Conservation (phyloP, 768 basidiomycete species). For the Mycena olivaceomarginata region DNA sequence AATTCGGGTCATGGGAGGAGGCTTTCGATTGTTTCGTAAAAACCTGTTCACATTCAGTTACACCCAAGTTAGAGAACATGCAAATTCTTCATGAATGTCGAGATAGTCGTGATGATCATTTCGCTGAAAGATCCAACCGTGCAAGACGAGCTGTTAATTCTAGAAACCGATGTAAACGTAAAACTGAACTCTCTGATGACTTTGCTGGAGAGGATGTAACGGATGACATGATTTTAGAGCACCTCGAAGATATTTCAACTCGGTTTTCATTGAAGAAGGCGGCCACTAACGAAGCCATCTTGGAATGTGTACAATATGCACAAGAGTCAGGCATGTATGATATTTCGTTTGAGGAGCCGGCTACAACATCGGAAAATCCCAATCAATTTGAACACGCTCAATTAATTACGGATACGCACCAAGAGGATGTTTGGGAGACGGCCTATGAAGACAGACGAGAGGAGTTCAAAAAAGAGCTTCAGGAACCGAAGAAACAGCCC, state of each 20-base stretch:
- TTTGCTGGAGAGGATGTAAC: not conserved
- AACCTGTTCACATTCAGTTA: not conserved
- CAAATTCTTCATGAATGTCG: not conserved
- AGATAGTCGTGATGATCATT: not conserved
- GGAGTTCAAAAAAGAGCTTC: not conserved
- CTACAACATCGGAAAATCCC: not conserved
- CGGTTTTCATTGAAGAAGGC: slow-evolving; percentile 11
- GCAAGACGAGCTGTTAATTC: slow-evolving; percentile 11
- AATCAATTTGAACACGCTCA: not conserved
- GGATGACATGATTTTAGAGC: no score
- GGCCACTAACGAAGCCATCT: not conserved
- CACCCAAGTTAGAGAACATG: not conserved
- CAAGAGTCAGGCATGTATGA: slow-evolving; percentile 12
- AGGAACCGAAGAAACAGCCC: no score
- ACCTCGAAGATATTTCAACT: no score
- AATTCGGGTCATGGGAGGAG: not conserved
- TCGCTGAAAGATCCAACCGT: not conserved
- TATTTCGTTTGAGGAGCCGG: not conserved
- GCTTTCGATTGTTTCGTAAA: not conserved
- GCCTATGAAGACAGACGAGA: not conserved
- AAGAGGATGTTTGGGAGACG: not conserved
- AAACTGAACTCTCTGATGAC: not conserved
- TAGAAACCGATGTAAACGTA: not conserved
- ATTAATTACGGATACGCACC: not conserved
- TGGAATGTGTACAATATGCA: slow-evolving; percentile 10